Evolutionary conservation across 129 eudicot genomes (phyloP).

Genomic region (carrot (Daucus carota)): DH1_v3.0 NC_030381.2:39879001-39879500

Average conservation of each 20-base stretch:
- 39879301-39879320: neutral
- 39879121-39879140: no score
- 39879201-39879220: neutral
- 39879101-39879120: no score
- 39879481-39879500: constrained; percentile 57
- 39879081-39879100: no score
- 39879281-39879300: neutral
- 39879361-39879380: neutral
- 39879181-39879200: neutral
- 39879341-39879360: neutral
- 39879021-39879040: no score
- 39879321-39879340: neutral
- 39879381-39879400: neutral
- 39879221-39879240: neutral
- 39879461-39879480: constrained; percentile 55
- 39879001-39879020: no score
- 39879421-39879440: neutral
- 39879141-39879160: no score
- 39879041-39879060: no score
- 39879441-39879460: constrained; percentile 36
- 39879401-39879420: neutral
- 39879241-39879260: constrained; percentile 11
- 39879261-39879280: neutral
- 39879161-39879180: neutral
- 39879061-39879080: no score